Base-by-base conservation (phyloP, 2,329 filamentous ascomycete genomes). In the Calonectria hawksworthii region DNA sequence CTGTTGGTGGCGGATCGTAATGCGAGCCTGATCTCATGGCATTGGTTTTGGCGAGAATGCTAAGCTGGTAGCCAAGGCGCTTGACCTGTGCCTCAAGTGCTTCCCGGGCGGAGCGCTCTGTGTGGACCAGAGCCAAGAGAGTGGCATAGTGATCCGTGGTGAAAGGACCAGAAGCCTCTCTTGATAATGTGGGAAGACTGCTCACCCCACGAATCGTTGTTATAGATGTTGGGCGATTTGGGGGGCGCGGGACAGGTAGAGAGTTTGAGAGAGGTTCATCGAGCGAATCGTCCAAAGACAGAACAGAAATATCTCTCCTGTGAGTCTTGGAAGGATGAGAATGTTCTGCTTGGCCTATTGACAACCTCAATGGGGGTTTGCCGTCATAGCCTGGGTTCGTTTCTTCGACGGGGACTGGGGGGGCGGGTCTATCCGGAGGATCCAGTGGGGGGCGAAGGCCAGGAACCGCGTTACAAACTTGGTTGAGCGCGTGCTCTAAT, bases 71-170 rank as follows among this genome's bases (percentile, higher is more conserved):
- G 28, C 86, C 86, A 8, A 93, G 85, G 52, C 86, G 88, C 71
- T 86, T 88, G 38, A 93, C 90, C 72, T 92, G 87, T 2, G 85
- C 84, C 80, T 93, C 92, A 6, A 93, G 87, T 5, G 87, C 85
- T 71, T 88, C 86, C 7, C 92, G 87, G 7, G 90, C 89, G 0
- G 87, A 86, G 32, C 91, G 90, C 80, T 93, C 92, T 1, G 87
- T 86, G 72, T 92, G 87, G 32, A 93, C 85, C 70, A 93, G 86
- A 21, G 87, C 85, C 34, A 89, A 81, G 21, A 93, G 84, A 2
- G 86, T 87, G 9, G 85, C 85, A 74, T 90, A 90, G 65, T 90
- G 87, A 64, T 91, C 88, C 21, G 83, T 80, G 2, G 85, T 85
- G 28, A 87, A 83, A 1, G 82, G 73, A 10, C 81, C 82, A 9